phyloP scores from a whole-genome alignment of 139 green algal species.

The Chlorella vulgaris region DNA sequence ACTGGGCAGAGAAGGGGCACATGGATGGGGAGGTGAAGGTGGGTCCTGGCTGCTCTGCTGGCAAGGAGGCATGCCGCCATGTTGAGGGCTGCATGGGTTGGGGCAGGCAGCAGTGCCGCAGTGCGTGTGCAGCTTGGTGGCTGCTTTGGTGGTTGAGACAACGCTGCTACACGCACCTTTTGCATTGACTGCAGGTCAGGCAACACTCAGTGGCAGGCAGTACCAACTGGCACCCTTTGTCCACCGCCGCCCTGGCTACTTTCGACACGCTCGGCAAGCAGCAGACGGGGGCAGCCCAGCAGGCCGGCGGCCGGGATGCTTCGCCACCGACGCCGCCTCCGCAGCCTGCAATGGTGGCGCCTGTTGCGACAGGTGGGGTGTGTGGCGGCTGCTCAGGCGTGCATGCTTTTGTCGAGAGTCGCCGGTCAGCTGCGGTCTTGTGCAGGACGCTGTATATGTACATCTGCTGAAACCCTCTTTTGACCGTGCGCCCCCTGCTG shows the following conservation, averaged over 20 bases:
- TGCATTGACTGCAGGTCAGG: background rate
- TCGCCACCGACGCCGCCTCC: background rate
- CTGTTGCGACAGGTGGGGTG: background rate
- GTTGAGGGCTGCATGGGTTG: too few species aligned
- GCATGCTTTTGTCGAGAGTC: too few species aligned
- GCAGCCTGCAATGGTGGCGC: background rate
- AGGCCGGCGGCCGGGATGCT: too few species aligned
- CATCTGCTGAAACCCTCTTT: too few species aligned
- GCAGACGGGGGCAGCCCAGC: background rate
- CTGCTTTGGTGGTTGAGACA: background rate
- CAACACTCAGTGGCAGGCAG: background rate
- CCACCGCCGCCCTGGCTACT: background rate
- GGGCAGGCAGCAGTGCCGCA: too few species aligned
- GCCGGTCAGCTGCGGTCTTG: too few species aligned
- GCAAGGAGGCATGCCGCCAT: too few species aligned
- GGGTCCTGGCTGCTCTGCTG: background rate
- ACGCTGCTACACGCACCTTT: background rate
- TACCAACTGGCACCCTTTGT: background rate
- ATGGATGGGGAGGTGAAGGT: background rate
- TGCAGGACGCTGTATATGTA: too few species aligned
- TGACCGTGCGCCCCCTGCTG: too few species aligned
- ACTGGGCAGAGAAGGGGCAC: slow-evolving; percentile 13
- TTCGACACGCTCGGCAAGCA: background rate
- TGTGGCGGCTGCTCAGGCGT: too few species aligned
- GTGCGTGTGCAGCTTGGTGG: too few species aligned